Conservation (phyloP, 2,329 filamentous ascomycete species). For the Pyricularia grisea region DNA sequence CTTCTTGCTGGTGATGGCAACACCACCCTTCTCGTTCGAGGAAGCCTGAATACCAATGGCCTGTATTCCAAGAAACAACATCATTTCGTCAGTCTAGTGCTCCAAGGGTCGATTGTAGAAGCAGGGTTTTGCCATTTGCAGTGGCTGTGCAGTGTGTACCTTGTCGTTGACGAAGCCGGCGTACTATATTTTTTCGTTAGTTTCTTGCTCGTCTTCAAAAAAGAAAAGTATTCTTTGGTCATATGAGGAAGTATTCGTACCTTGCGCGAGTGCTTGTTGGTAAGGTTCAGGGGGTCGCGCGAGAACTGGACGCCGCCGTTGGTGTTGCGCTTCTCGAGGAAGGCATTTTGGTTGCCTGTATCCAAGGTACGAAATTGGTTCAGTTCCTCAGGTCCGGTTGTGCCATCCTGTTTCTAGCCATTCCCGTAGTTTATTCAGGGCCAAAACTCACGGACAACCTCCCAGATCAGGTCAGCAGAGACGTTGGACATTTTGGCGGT, state of each 20-base stretch:
- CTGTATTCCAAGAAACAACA: constrained; percentile 31
- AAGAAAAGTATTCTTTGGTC: not conserved
- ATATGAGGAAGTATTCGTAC: constrained; percentile 31
- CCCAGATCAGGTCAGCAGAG: constrained; percentile 89
- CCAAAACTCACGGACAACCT: constrained; percentile 74
- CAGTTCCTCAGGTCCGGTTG: not conserved
- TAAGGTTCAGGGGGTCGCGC: constrained; percentile 86
- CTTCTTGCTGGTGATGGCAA: constrained; percentile 83
- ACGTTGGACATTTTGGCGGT: constrained; percentile 60
- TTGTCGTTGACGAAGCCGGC: constrained; percentile 90
- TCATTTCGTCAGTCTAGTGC: constrained; percentile 15
- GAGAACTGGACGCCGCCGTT: constrained; percentile 83
- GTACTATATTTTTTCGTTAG: constrained; percentile 43
- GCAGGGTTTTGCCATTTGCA: not conserved
- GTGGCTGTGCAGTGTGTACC: constrained; percentile 51
- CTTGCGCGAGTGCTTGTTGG: constrained; percentile 88
- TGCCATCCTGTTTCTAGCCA: not conserved
- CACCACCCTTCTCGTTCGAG: constrained; percentile 59
- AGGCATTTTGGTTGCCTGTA: constrained; percentile 78
- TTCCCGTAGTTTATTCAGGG: not conserved
- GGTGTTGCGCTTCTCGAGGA: constrained; percentile 80
- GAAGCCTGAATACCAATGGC: constrained; percentile 70
- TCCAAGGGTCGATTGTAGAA: not conserved
- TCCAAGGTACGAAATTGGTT: constrained; percentile 6
- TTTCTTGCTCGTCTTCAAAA: not conserved